A percentile compares a stretch with the other conserved stretches of the same genome.
phyloP scores from a whole-genome alignment of 2,329 filamentous ascomycete genomes.

The Aspergillus quadrilineatus region DNA sequence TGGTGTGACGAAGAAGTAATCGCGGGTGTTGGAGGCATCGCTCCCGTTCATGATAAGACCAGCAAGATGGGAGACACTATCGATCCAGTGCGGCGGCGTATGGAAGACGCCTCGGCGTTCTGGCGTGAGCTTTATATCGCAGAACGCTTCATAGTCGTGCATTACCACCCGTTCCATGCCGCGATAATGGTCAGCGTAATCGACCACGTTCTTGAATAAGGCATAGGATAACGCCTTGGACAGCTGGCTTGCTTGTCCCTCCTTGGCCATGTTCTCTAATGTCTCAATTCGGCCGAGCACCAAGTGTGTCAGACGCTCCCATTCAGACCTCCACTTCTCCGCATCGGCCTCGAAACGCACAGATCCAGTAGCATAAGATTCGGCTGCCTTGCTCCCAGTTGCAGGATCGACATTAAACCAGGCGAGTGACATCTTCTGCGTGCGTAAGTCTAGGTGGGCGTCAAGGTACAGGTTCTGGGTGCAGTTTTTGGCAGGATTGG shows the following conservation, averaged over 20 bases:
- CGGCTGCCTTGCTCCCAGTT: background rate
- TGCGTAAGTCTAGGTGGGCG: background rate
- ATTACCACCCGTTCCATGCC: constrained; percentile 9
- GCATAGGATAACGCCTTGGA: constrained; percentile 9
- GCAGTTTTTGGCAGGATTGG: constrained; percentile 3
- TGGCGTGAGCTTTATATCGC: constrained; percentile 4
- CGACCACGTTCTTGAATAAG: constrained; percentile 11
- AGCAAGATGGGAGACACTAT: constrained; percentile 38
- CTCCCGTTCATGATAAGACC: constrained; percentile 37
- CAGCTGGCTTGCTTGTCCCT: constrained; percentile 3
- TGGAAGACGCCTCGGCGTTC: constrained; percentile 28
- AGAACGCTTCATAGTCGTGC: constrained; percentile 9
- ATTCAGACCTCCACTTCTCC: constrained; percentile 3
- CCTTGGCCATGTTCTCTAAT: constrained; percentile 1
- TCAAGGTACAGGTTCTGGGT: constrained; percentile 3
- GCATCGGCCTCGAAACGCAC: background rate
- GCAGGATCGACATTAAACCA: constrained; percentile 6
- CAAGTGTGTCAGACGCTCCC: constrained; percentile 8
- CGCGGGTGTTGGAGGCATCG: constrained; percentile 24
- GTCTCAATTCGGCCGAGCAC: constrained; percentile 7
- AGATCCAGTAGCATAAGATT: constrained; percentile 5
- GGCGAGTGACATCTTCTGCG: constrained; percentile 1
- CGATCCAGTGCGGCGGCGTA: constrained; percentile 38
- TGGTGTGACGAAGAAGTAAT: constrained; percentile 37
- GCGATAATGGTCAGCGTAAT: constrained; percentile 11